Conservation (phyloP, 2,329 filamentous ascomycete species). For the Stachybotrys elegans region DNA sequence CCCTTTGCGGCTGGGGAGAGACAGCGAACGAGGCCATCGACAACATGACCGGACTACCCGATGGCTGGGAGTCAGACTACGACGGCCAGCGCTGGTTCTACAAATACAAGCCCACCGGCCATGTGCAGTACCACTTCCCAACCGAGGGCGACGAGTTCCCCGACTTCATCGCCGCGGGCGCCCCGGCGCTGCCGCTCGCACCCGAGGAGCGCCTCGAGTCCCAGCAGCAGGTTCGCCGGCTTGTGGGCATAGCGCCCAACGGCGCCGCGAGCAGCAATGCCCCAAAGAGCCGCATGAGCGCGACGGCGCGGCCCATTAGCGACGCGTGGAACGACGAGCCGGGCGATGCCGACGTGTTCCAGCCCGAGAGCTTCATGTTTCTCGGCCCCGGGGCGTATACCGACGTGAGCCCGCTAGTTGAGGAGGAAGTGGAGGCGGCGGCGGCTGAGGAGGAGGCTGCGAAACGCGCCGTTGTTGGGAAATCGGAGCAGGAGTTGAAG, state of each 20-base stretch:
- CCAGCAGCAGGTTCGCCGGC: conserved; percentile 36
- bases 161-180: conserved; percentile 37
- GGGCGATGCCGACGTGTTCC: conserved; percentile 34
- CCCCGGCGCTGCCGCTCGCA: conserved; percentile 33
- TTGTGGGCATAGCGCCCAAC: conserved; percentile 5
- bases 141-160: conserved; percentile 54
- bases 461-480: conserved; percentile 19
- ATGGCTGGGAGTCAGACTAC: conserved; percentile 54
- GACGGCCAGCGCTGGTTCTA: conserved; percentile 55
- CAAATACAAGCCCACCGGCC: conserved; percentile 48
- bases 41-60: conserved; percentile 38
- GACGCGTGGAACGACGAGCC: conserved; percentile 25
- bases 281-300: conserved; percentile 22
- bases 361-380: conserved; percentile 49
- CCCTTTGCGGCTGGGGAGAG: no score
- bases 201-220: conserved; percentile 51
- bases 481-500: conserved; percentile 6
- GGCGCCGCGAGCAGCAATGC: conserved; percentile 6
- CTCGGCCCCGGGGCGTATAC: conserved; percentile 41
- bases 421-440: conserved; percentile 32
- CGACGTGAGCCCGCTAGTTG: conserved; percentile 38
- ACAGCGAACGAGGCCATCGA: no score
- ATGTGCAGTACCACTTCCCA: conserved; percentile 52
- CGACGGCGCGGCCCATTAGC: conserved; percentile 26
- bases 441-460: conserved; percentile 24